Percentiles rank a stretch among this genome's conserved stretches.
phyloP scores from a whole-genome alignment of 2,329 filamentous ascomycete species.

The Cladophialophora yegresii region DNA sequence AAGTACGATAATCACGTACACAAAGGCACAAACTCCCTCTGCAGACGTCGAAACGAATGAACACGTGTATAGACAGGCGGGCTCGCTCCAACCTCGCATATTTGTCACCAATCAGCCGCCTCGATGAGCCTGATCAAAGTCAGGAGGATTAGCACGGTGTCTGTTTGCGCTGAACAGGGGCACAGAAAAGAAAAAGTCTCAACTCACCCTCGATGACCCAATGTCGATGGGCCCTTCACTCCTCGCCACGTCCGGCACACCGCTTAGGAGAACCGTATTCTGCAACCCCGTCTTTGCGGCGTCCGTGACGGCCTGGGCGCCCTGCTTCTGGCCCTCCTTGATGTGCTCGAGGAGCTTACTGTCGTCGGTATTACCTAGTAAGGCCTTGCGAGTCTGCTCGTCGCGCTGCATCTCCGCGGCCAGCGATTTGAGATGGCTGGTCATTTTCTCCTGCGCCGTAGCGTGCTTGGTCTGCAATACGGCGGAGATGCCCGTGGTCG shows the following conservation, averaged over 20 bases:
- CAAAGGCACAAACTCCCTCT: neutral
- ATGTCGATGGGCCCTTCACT: slow-evolving; percentile 1
- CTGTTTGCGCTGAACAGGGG: no score
- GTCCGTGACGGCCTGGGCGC: slow-evolving; percentile 5
- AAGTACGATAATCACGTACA: neutral
- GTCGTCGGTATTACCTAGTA: neutral
- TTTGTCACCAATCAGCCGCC: neutral
- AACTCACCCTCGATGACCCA: neutral
- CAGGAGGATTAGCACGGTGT: neutral
- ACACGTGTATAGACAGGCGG: neutral
- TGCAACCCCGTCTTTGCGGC: neutral
- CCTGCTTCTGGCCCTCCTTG: neutral
- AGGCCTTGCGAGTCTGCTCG: neutral
- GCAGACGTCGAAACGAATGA: neutral
- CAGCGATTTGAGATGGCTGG: neutral
- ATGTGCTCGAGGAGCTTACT: neutral
- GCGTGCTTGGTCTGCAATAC: slow-evolving; percentile 1
- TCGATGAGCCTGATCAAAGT: neutral
- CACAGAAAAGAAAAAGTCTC: no score
- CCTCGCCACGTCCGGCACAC: slow-evolving; percentile 1
- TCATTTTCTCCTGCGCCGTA: neutral
- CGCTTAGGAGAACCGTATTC: neutral
- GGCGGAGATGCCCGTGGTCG: neutral
- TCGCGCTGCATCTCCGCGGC: neutral
- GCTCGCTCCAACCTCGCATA: neutral